Conservation (phyloP, 345 rosid genomes). For the Isatis tinctoria region DNA sequence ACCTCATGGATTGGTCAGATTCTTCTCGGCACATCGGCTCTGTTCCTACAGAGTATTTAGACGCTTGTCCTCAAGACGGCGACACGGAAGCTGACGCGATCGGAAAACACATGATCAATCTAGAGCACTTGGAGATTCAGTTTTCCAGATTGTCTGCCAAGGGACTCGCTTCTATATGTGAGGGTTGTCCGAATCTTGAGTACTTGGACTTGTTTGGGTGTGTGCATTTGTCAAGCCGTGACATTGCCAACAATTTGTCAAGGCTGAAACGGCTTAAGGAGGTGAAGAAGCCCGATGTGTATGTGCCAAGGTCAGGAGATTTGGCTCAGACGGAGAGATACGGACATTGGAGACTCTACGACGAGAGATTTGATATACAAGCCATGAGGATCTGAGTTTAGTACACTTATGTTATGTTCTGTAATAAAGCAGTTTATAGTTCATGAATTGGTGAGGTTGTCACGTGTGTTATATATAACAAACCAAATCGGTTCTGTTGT, state of each 20-base stretch:
- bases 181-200: constrained; percentile 59
- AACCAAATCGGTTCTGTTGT: neutral
- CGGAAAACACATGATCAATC: constrained; percentile 55
- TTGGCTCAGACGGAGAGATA: constrained; percentile 59
- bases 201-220: constrained; percentile 72
- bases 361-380: constrained; percentile 74
- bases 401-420: neutral
- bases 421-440: neutral
- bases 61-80: constrained; percentile 83
- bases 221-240: constrained; percentile 66
- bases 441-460: neutral
- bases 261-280: constrained; percentile 52
- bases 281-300: constrained; percentile 60
- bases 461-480: neutral
- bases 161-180: constrained; percentile 58
- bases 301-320: constrained; percentile 50
- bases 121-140: constrained; percentile 61
- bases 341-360: constrained; percentile 80
- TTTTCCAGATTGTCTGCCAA: constrained; percentile 63
- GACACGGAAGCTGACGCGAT: constrained; percentile 68
- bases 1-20: constrained; percentile 71
- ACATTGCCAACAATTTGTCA: constrained; percentile 40
- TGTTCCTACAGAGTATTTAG: constrained; percentile 62
- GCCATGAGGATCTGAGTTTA: constrained; percentile 50
- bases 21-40: constrained; percentile 56